Evolutionary conservation across 1,139 yeast species (phyloP), one percentile per base, ranked within the genome.

Genomic region (Arxiozyma bovina): DNA sequence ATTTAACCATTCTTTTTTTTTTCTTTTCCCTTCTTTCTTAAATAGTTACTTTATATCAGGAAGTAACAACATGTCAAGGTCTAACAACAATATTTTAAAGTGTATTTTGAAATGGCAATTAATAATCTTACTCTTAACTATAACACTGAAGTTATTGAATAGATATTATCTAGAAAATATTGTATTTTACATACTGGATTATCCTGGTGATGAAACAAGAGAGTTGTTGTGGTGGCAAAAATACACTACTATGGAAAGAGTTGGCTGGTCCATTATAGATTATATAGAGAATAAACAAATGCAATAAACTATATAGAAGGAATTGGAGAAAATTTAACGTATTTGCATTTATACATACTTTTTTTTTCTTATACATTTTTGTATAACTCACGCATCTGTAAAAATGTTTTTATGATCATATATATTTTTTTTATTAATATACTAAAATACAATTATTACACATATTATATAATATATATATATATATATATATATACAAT

Each of bases 211-310:
- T 12, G 58, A 57, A 9, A 52, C 54, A 23, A 53, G 54, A 42
- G 57, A 60, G 30, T 43, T 62, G 4, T 49, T 57, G 17, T 62
- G 69, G 66, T 65, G 68, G 67, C 69, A 66, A 50, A 54, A 51
- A 27, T 38, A 54, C 27, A 56, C 63, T 9, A 41, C 41, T 5
- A 27, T 60, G 7, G 70, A 66, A 47, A 56, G 48, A 23, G 11
- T 58, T 1, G 54, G 62, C 5, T 67, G 70, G 70, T 53, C 43
- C 11, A 34, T 64, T 7, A 51, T 63, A 12, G 68, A 65, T 46
- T 48, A 59, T 47, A 46, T 62, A 20, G 67, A 64, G 45, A 49
- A 42, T 30, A 49, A 20, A 20, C 20, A 49, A 22, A 40, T 22
- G 2, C 23, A 44, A 25, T 22, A n/a, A 44, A 18, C 17, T 18